Conservation (phyloP, 2,329 filamentous ascomycete genomes). For the Knoxdaviesia proteae region DNA sequence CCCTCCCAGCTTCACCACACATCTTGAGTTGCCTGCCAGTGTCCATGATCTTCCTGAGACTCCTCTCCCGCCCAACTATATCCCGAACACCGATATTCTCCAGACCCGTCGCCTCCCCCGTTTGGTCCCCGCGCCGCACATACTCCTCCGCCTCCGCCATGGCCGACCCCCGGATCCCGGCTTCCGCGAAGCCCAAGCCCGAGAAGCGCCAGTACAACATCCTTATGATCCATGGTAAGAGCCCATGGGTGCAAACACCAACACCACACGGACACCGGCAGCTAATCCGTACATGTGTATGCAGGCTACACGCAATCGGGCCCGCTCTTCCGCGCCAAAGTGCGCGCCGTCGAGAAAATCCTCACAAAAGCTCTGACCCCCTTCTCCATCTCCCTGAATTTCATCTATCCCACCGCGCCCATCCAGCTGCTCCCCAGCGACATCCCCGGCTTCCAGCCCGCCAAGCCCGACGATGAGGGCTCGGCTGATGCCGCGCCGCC, state of each 20-base stretch:
- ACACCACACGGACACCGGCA: background rate
- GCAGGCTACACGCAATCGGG: constrained; percentile 80
- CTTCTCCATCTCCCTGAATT: constrained; percentile 26
- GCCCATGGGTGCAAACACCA: background rate
- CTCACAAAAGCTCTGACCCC: constrained; percentile 52
- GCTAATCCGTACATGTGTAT: background rate
- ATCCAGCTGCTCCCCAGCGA: constrained; percentile 40
- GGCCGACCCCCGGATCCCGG: background rate
- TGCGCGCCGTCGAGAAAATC: constrained; percentile 65
- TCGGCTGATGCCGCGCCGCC: constrained; percentile 18
- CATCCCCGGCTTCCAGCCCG: constrained; percentile 44
- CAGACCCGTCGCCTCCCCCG: too few species aligned
- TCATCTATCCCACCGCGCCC: constrained; percentile 52
- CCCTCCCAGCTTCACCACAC: too few species aligned
- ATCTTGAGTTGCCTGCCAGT: too few species aligned
- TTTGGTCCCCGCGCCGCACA: too few species aligned
- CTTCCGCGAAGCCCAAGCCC: constrained; percentile 2
- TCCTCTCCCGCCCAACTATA: too few species aligned
- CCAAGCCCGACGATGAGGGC: constrained; percentile 16
- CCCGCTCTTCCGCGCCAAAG: constrained; percentile 67
- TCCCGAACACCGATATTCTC: too few species aligned
- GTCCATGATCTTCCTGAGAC: too few species aligned
- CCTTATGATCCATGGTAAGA: constrained; percentile 53
- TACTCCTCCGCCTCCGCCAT: too few species aligned
- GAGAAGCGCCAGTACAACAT: constrained; percentile 38